Evolutionary conservation across 2,329 filamentous ascomycete genomes (phyloP).

Genomic region (Hypoxylon sp.): DNA sequence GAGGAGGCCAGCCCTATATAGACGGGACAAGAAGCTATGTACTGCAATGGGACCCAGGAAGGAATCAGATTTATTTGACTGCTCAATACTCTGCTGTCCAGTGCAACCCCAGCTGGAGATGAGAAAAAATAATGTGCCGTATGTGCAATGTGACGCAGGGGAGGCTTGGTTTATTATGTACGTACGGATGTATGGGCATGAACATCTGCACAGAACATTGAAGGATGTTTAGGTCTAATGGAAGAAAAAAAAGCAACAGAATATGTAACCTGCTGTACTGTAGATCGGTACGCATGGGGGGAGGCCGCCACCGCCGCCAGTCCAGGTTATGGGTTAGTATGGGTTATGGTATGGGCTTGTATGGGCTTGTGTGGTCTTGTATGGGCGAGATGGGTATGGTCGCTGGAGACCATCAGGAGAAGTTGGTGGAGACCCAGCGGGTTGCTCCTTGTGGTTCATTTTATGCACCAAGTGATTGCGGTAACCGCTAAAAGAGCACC

Average conservation of each 20-base stretch:
- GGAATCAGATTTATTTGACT: slow-evolving; percentile 33
- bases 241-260: slow-evolving; percentile 30
- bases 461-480: slow-evolving; percentile 46
- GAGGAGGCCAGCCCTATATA: slow-evolving; percentile 49
- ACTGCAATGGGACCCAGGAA: slow-evolving; percentile 24
- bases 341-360: slow-evolving; percentile 16
- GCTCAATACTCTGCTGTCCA: slow-evolving; percentile 35
- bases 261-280: slow-evolving; percentile 42
- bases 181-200: slow-evolving; percentile 35
- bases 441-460: slow-evolving; percentile 48
- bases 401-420: slow-evolving; percentile 45
- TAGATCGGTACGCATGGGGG: slow-evolving; percentile 45
- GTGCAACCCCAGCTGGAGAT: slow-evolving; percentile 43
- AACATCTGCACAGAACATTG: slow-evolving; percentile 40
- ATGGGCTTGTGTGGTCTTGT: slow-evolving; percentile 5
- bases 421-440: slow-evolving; percentile 44
- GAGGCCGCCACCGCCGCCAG: slow-evolving; percentile 42
- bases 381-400: slow-evolving; percentile 27
- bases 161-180: slow-evolving; percentile 48
- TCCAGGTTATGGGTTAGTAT: slow-evolving; percentile 26
- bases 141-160: slow-evolving; percentile 48
- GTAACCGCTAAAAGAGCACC: slow-evolving; percentile 43
- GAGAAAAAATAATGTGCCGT: slow-evolving; percentile 37
- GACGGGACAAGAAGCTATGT: slow-evolving; percentile 35
- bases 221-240: slow-evolving; percentile 33